These are phyloP conservation scores for Pichia sp. DNA, from an alignment of 1,139 yeast species.

Conservation along the genomic window DNA sequence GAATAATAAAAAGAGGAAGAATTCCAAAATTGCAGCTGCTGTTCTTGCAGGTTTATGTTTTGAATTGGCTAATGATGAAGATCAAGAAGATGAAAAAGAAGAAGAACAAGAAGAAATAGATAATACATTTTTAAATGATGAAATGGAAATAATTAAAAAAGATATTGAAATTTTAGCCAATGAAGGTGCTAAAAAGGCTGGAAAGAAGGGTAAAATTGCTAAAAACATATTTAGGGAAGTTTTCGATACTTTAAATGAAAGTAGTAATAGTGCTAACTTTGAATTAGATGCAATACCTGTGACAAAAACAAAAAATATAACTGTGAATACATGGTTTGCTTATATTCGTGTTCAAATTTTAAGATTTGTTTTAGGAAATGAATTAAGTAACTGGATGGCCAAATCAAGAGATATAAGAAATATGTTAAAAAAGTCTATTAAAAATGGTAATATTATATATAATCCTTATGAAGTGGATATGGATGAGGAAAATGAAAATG, in stretches of 20 bases:
- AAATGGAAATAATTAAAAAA: constrained; percentile 38
- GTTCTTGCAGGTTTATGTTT: constrained; percentile 57
- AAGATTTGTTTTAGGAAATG: constrained; percentile 68
- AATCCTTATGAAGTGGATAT: neutral
- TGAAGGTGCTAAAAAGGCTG: constrained; percentile 48
- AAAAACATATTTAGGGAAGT: constrained; percentile 63
- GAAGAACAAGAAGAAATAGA: constrained; percentile 30
- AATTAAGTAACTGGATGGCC: constrained; percentile 49
- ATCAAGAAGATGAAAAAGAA: constrained; percentile 7
- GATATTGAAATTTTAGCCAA: constrained; percentile 43
- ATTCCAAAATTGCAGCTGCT: constrained; percentile 39
- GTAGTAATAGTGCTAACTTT: constrained; percentile 32
- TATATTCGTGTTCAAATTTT: constrained; percentile 55
- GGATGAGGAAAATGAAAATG: constrained; percentile 7
- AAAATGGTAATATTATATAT: neutral
- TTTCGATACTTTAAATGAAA: constrained; percentile 35
- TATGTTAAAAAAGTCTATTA: constrained; percentile 15
- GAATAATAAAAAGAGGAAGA: constrained; percentile 1
- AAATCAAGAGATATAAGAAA: constrained; percentile 12
- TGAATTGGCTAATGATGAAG: constrained; percentile 46
- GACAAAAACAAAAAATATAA: constrained; percentile 50
- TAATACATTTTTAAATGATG: constrained; percentile 17
- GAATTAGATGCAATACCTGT: constrained; percentile 32
- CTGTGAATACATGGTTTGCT: constrained; percentile 63
- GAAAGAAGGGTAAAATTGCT: constrained; percentile 57